Evolutionary conservation across 768 basidiomycete species (phyloP), one percentile per base, ranked within the genome.

Genomic region (Psilocybe subaeruginosa): DNA sequence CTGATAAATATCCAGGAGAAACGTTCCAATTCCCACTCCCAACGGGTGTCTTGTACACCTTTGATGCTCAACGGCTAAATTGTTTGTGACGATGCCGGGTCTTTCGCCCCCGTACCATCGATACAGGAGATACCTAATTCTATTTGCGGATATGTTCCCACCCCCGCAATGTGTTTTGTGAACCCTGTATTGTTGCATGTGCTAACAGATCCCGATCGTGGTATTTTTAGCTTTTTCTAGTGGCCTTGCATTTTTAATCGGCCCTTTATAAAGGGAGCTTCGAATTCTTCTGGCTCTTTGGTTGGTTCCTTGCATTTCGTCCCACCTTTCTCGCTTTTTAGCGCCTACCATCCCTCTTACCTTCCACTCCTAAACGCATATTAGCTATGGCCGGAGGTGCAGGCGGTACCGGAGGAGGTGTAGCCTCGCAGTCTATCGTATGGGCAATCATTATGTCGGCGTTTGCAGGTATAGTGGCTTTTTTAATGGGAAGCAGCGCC

Each of bases 361-460:
- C 29, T 31, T 51, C 37, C 47, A 23, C 54, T 41, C 30, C 30
- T 50, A 33, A 31, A 50, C 39, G 48, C 61, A 17, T 41, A 46
- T 4, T 39, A 19, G 59, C 33, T 60, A 70, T 70, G 69, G 67
- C 59, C 49, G 69, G 77, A 23, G 77, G 77, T 67, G 73, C 77
- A 67, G 73, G 71, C 66, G 75, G 75, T 61, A 60, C 68, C 16
- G 72, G 73, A 49, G 66, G 59, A 29, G 77, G 77, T 14, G 63
- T 78, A 2, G 63, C 66, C 8, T 67, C 71, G 19, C 58, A 66
- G 14, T 75, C 73, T 8, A 30, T 74, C 19, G 66, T 71, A 53
- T 78, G 77, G 77, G 66, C 75, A 2, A 65, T 77, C 7, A 56
- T 78, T 16, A 74, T 78, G 75, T 76, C 75, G 30, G 77, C 77